phyloP scores from a whole-genome alignment of 1,139 yeast genomes.

The Suhomyces guaymorum region DNA sequence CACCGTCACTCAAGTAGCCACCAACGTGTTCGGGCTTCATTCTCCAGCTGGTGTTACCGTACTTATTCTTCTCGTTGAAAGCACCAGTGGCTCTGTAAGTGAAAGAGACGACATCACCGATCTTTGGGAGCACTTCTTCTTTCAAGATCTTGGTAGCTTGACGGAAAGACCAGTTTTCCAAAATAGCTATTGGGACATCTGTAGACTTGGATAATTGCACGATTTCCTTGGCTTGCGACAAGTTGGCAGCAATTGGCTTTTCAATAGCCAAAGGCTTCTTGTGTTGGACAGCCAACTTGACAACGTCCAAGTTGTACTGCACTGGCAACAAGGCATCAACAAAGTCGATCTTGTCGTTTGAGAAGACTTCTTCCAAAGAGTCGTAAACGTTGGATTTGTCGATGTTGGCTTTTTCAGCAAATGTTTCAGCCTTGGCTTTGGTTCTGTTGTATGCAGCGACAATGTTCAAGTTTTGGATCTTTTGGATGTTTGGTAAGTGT shows the following conservation, averaged over 20 bases:
- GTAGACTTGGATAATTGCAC: constrained; percentile 62
- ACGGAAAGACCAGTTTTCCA: constrained; percentile 84
- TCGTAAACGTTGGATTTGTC: constrained; percentile 57
- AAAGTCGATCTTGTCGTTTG: constrained; percentile 64
- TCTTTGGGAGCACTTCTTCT: constrained; percentile 58
- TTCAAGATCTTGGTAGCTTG: constrained; percentile 53
- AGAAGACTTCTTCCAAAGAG: constrained; percentile 61
- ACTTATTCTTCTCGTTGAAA: constrained; percentile 63
- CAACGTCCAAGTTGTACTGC: constrained; percentile 68
- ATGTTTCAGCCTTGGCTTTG: constrained; percentile 72
- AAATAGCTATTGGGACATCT: constrained; percentile 67
- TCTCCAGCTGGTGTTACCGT: constrained; percentile 80
- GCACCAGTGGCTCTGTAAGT: constrained; percentile 83
- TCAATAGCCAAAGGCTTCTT: constrained; percentile 80
- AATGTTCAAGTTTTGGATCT: constrained; percentile 34
- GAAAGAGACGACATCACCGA: constrained; percentile 77
- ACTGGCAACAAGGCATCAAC: constrained; percentile 88
- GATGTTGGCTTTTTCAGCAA: constrained; percentile 66
- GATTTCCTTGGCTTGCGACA: constrained; percentile 76
- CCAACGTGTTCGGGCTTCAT: constrained; percentile 87
- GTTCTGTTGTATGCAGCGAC: constrained; percentile 80
- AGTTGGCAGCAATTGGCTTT: constrained; percentile 87
- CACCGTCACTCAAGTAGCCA: constrained; percentile 89
- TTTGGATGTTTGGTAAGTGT: constrained; percentile 74
- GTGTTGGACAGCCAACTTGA: constrained; percentile 64